Percentiles rank a stretch among this genome's conserved stretches.
Conservation (phyloP, 2,329 filamentous ascomycete genomes). For the Hypoxylon sp. region DNA sequence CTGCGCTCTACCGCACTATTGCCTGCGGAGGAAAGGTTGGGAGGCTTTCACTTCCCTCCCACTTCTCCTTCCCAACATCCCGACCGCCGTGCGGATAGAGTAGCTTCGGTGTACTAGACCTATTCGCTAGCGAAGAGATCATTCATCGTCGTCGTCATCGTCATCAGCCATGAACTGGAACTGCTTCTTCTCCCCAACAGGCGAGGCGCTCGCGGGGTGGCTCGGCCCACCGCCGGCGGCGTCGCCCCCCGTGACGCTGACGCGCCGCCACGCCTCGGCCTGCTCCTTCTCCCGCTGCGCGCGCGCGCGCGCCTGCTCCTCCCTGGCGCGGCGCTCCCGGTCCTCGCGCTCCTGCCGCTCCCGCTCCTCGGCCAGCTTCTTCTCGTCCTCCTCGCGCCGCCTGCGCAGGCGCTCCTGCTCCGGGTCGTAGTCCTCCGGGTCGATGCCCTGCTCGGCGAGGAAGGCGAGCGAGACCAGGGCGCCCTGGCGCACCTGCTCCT, state of each 20-base stretch:
- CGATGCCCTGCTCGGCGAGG: constrained; percentile 71
- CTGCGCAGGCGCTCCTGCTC: constrained; percentile 64
- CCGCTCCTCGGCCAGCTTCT: constrained; percentile 58
- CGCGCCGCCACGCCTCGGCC: constrained; percentile 55
- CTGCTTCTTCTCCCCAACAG: constrained; percentile 61
- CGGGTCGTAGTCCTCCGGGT: constrained; percentile 71
- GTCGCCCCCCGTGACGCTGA: constrained; percentile 51
- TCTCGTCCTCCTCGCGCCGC: constrained; percentile 63
- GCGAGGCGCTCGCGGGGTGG: constrained; percentile 20
- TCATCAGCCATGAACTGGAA: constrained; percentile 68
- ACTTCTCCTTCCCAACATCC: not conserved
- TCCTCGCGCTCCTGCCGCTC: constrained; percentile 62
- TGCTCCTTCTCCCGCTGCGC: constrained; percentile 46
- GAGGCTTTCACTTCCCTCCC: not conserved
- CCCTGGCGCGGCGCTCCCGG: constrained; percentile 59
- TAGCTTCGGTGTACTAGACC: not conserved
- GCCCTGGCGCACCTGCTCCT: constrained; percentile 76
- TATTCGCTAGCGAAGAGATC: not conserved
- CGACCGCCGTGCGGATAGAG: not conserved
- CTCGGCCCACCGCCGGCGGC: constrained; percentile 18
- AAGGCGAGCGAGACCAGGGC: constrained; percentile 74
- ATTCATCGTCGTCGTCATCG: constrained; percentile 61
- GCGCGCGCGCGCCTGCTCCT: constrained; percentile 56
- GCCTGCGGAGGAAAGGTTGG: not conserved
- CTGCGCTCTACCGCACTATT: not conserved